phyloP scores from a whole-genome alignment of 805 yeast species.

The Wickerhamiella australiensis region DNA sequence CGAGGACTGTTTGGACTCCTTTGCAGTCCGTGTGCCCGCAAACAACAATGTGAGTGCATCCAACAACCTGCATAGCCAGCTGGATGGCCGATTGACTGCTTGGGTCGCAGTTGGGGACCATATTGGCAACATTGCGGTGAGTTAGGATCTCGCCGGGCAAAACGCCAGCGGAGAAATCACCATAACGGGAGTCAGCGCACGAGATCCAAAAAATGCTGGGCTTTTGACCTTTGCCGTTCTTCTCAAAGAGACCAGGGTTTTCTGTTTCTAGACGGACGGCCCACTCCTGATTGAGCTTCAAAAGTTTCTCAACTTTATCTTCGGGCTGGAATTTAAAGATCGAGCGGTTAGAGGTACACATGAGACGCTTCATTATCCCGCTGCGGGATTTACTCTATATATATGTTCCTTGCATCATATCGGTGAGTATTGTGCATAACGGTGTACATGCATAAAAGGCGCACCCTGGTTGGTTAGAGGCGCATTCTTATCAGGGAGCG shows the following conservation, averaged over 20 bases:
- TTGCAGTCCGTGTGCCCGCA: constrained; percentile 97
- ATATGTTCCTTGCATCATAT: background rate
- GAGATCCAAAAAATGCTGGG: constrained; percentile 94
- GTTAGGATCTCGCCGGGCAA: constrained; percentile 87
- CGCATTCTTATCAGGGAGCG: background rate
- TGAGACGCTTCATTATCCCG: constrained; percentile 2
- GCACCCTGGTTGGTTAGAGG: constrained; percentile 1
- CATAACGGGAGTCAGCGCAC: constrained; percentile 83
- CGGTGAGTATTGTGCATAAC: background rate
- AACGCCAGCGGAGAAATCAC: constrained; percentile 64
- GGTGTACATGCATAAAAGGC: background rate
- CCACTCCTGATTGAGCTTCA: constrained; percentile 36
- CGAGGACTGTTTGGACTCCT: constrained; percentile 72
- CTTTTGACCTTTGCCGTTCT: constrained; percentile 70
- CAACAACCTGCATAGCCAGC: constrained; percentile 73
- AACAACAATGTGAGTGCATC: constrained; percentile 67
- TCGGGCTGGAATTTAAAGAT: constrained; percentile 27
- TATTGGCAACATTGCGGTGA: constrained; percentile 78
- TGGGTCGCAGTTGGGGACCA: constrained; percentile 54
- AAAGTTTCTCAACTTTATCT: constrained; percentile 28
- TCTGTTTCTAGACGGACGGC: constrained; percentile 34
- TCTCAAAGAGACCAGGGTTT: constrained; percentile 47
- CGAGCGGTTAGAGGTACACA: background rate
- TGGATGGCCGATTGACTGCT: constrained; percentile 70
- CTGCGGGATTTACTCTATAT: constrained; percentile 7